Base-by-base conservation (phyloP, 805 yeast species). In the Ogataea nakhonphanomensis region DNA sequence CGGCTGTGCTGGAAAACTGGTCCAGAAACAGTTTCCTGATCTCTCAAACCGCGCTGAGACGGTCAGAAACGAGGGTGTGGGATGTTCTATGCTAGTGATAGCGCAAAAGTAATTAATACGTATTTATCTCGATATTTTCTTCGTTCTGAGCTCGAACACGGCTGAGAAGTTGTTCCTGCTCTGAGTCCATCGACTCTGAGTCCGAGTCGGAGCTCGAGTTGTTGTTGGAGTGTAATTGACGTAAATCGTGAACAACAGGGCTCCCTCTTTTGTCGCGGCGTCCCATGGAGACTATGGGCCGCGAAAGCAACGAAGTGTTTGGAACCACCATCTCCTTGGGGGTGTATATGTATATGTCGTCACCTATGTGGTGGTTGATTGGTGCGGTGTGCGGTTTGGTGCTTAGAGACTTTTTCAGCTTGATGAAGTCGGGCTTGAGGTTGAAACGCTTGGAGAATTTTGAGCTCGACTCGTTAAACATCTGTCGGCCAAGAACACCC, bases 401-500 rank as follows among this genome's bases (percentile, higher is more conserved):
- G 8, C 13, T 33, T 6, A 37, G 32, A 21, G 24, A 14, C 17
- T 39, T 34, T n/a, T 29, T 39, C 25, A 39, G 23, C 27, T 34
- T 39, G 29, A 33, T 22, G 11, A 26, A 30, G 7, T 35, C 25
- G 1, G 47, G 37, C 20, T 44, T 44, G n/a, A 47, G 25, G 30
- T 52, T 47, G 34, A 46, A 44, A 32, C 34, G 25, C 20, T 33
- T 39, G 22, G 37, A 29, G 35, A 41, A 20, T 4, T 35, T 32
- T 4, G 17, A 11, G 11, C 26, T 17, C 21, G 22, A 88, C 41
- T 83, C 90, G 47, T 82, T 91, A 55, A 77, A 82, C 31, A 84
- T 75, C 12, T 79, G 79, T 44, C 95, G 66, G 1, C 95, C 95
- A 28, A 87, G 58, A 5, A 85, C 74, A 7, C 91, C 86, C 44